These are phyloP conservation scores for Zostera marina DNA, from an alignment of 116 monocot species.

Conservation along the genomic window DNA sequence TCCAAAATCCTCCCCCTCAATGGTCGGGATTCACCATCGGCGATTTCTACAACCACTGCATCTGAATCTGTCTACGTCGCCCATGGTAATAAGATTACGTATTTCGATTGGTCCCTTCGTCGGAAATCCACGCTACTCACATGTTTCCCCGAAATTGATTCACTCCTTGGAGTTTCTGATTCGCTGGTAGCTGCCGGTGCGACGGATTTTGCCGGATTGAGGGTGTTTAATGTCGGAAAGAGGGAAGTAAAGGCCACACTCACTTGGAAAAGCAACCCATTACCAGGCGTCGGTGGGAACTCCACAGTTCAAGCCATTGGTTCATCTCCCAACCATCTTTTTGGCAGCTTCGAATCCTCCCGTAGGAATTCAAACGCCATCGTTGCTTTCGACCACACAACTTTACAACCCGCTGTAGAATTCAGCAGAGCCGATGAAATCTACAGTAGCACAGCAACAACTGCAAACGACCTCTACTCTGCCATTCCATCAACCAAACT, in stretches of 20 bases:
- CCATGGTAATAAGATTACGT: conserved; percentile 60
- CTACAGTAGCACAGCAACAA: conserved; percentile 38
- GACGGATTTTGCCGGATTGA: conserved; percentile 61
- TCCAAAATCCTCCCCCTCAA: conserved; percentile 30
- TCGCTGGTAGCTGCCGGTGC: conserved; percentile 54
- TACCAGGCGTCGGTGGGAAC: background rate
- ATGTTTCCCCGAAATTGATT: conserved; percentile 55
- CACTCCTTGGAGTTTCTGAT: conserved; percentile 36
- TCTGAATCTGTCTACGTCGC: conserved; percentile 38
- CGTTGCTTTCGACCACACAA: conserved; percentile 45
- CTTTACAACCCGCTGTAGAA: conserved; percentile 25
- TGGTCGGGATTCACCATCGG: conserved; percentile 31
- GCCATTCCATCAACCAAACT: conserved; percentile 77
- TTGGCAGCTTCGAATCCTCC: conserved; percentile 68
- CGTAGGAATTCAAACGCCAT: conserved; percentile 64
- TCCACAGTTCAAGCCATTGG: conserved; percentile 48
- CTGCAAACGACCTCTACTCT: conserved; percentile 37
- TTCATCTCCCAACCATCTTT: conserved; percentile 25
- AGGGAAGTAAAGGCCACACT: conserved; percentile 21
- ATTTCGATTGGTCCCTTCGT: conserved; percentile 39
- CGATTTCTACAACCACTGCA: conserved; percentile 18
- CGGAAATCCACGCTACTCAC: conserved; percentile 50
- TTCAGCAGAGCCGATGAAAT: conserved; percentile 44
- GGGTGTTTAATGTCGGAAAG: conserved; percentile 18
- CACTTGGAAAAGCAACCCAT: conserved; percentile 31